phyloP scores from a whole-genome alignment of 2,329 filamentous ascomycete genomes.

The Fusarium scirpi region DNA sequence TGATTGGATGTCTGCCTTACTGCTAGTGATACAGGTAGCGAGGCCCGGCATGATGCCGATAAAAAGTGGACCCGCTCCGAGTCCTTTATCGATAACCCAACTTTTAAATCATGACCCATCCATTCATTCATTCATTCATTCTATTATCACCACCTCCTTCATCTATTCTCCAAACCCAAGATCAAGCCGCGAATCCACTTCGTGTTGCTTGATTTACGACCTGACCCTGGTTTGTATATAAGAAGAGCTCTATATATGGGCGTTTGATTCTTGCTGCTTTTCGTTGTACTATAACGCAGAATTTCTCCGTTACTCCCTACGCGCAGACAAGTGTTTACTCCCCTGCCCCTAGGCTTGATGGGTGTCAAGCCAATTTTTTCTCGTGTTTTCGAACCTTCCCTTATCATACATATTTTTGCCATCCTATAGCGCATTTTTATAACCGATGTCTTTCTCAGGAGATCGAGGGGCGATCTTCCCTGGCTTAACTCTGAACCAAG shows the following conservation, averaged over 20 bases:
- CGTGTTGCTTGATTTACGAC: slow-evolving; percentile 1
- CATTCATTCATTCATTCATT: not conserved
- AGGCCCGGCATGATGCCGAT: not conserved
- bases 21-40: not conserved
- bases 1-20: not conserved
- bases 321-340: slow-evolving; percentile 47
- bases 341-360: slow-evolving; percentile 27
- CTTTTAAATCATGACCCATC: slow-evolving; percentile 12
- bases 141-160: not conserved
- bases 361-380: slow-evolving; percentile 16
- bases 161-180: slow-evolving; percentile 1
- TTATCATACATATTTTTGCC: not conserved
- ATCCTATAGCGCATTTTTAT: slow-evolving; percentile 6
- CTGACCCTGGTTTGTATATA: slow-evolving; percentile 6
- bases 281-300: slow-evolving; percentile 11
- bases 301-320: slow-evolving; percentile 15
- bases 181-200: slow-evolving; percentile 4
- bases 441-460: slow-evolving; percentile 28
- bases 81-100: slow-evolving; percentile 26
- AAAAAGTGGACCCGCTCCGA: slow-evolving; percentile 2
- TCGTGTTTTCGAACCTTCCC: not conserved
- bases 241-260: not conserved
- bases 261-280: slow-evolving; percentile 1
- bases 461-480: slow-evolving; percentile 8
- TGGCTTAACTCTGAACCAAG: slow-evolving; percentile 24